Evolutionary conservation across 2,329 filamentous ascomycete genomes (phyloP), one percentile per base, ranked within the genome.

Genomic region (Cadophora malorum): DNA sequence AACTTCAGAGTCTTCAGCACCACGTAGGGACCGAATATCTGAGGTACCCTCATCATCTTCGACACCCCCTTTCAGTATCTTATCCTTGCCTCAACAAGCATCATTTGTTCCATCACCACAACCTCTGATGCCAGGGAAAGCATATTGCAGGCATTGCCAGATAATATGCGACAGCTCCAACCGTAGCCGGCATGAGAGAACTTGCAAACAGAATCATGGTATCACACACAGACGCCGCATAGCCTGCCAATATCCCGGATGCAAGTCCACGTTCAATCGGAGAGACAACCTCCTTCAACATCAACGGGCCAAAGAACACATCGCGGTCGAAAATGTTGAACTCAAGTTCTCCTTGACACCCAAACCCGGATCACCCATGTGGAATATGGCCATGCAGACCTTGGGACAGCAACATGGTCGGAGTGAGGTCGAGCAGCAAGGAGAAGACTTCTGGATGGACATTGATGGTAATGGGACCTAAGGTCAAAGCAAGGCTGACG

Each of bases 141-240:
- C 31, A 35, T 19, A 35, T 21, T 56, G 53, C 28, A 56, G 28
- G 35, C n/a, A 56, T 38, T 56, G 53, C 28, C 10, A 4, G 5
- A n/a, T 21, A 19, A 35, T 28, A 38, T 56, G 53, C 53, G 53
- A 38, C 28, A 56, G 33, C 28, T 56, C 53, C 6, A 56, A 56
- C 6, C 53, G 53, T 28, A 56, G 53, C 31, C 53, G 53, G 16
- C 53, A 56, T 28, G 53, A 56, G 19, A 56, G 10, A 38, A 10
- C 1, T 8, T 56, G 53, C 53, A 56, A 56, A 33, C 28, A n/a
- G 4, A 56, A 35, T 35, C 16, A 16, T 10, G 14, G 21, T 21
- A 2, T 10, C n/a, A 1, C 28, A n/a, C 8, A 21, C 31, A 28
- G 19, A 21, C 14, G 16, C 21, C 53, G 53, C 16, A n/a, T 35